A percentile compares a stretch with the other conserved stretches of the same genome.
Conservation (phyloP, 169 alveolate genomes). For the Ichthyophthirius multifiliis region DNA sequence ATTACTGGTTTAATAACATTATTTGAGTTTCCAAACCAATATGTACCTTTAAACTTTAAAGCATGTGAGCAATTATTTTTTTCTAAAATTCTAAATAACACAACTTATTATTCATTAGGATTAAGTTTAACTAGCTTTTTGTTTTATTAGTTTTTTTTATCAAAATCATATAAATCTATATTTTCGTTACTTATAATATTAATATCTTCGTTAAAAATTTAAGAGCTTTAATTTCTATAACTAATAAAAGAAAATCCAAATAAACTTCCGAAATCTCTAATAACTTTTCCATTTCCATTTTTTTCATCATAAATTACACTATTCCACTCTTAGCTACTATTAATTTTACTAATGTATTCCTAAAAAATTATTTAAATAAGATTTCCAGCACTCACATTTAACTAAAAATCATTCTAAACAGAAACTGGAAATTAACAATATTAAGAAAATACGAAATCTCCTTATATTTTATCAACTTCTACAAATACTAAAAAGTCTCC, state of each 20-base stretch:
- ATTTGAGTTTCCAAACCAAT: neutral
- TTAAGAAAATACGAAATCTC: neutral
- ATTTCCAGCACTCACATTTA: neutral
- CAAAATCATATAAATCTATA: neutral
- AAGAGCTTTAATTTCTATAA: neutral
- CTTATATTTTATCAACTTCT: neutral
- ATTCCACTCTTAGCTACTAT: neutral
- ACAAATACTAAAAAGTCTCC: slow-evolving; percentile 1
- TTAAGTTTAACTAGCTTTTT: neutral
- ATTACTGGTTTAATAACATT: no score
- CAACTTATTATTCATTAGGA: neutral
- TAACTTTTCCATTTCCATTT: neutral
- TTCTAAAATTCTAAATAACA: neutral
- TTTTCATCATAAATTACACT: neutral
- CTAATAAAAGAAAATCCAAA: neutral
- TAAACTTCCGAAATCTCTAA: neutral
- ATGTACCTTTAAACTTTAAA: neutral
- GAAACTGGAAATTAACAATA: neutral
- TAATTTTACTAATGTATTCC: neutral
- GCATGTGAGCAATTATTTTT: neutral
- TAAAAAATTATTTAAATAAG: neutral
- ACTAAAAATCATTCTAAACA: neutral
- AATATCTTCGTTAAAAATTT: neutral
- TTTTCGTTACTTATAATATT: neutral
- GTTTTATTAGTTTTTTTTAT: neutral